phyloP scores from a whole-genome alignment of 345 rosid genomes.

The Kandelia obovata region DNA sequence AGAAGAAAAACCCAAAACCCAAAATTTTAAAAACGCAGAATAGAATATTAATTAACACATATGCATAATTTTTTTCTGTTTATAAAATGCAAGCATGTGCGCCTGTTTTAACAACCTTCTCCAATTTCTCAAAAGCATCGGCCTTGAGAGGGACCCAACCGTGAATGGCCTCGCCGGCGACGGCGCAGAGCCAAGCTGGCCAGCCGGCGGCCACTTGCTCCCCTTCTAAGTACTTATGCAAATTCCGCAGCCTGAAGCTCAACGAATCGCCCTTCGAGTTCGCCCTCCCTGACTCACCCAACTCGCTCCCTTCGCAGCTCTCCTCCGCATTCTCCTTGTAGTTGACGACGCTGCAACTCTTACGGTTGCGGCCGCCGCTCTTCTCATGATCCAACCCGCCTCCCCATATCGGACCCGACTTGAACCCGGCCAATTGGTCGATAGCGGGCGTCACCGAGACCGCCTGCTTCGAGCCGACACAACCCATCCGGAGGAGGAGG shows the following conservation, averaged over 20 bases:
- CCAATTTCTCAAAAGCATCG: constrained; percentile 82
- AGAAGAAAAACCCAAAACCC: too few species aligned
- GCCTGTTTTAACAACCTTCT: constrained; percentile 51
- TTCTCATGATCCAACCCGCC: constrained; percentile 24
- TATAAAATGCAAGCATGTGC: not conserved
- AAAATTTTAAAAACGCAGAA: too few species aligned
- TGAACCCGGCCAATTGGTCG: constrained; percentile 60
- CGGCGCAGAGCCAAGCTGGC: constrained; percentile 99
- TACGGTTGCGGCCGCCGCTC: not conserved
- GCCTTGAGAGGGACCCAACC: constrained; percentile 94
- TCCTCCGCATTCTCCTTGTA: constrained; percentile 33
- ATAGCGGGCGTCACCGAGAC: constrained; percentile 83
- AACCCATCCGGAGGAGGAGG: constrained; percentile 52
- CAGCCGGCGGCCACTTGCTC: constrained; percentile 98
- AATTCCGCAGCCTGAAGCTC: constrained; percentile 73
- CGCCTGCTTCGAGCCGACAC: constrained; percentile 93
- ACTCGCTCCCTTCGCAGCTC: constrained; percentile 47
- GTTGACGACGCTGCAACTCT: not conserved
- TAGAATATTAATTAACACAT: not conserved
- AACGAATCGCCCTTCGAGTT: constrained; percentile 67
- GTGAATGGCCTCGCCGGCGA: constrained; percentile 91
- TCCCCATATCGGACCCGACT: constrained; percentile 36
- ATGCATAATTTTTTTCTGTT: too few species aligned
- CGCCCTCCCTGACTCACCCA: constrained; percentile 70
- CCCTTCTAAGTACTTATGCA: constrained; percentile 69